Evolutionary conservation across 2,329 filamentous ascomycete genomes (phyloP).

Genomic region (Aureobasidium sp.): DNA sequence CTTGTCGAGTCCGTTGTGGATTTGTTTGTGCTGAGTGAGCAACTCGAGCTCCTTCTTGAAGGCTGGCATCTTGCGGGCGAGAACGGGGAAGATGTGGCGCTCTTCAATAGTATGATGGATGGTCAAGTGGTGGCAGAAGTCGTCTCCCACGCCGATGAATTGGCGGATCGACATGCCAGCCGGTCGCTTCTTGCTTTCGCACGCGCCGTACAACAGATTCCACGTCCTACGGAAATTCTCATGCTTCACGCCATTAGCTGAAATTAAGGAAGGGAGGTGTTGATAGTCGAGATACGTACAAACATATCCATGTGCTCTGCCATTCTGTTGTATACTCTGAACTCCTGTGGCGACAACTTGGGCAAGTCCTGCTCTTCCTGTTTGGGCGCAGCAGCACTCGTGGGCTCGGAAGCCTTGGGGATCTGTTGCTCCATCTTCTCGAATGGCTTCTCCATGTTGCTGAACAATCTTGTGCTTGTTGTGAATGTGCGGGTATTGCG

Average conservation of each 20-base stretch:
- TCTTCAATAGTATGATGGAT: constrained; percentile 81
- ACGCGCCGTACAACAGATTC: constrained; percentile 62
- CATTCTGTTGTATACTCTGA: constrained; percentile 61
- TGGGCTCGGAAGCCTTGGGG: constrained; percentile 16
- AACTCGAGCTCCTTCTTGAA: constrained; percentile 60
- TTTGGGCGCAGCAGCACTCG: constrained; percentile 16
- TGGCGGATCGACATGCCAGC: constrained; percentile 56
- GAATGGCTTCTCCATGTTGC: constrained; percentile 18
- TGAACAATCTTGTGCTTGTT: neutral
- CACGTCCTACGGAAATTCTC: constrained; percentile 67
- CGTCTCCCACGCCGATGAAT: constrained; percentile 60
- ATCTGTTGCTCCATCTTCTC: constrained; percentile 21
- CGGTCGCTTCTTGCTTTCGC: constrained; percentile 50
- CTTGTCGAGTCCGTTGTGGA: constrained; percentile 52
- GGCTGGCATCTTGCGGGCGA: constrained; percentile 70
- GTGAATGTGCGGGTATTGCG: neutral
- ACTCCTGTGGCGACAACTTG: constrained; percentile 58
- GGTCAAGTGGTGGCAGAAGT: constrained; percentile 62
- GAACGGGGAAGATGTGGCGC: constrained; percentile 65
- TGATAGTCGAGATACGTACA: constrained; percentile 37
- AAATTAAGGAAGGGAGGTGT: neutral
- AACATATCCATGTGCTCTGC: constrained; percentile 69
- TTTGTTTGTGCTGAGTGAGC: constrained; percentile 65
- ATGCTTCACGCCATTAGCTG: constrained; percentile 29
- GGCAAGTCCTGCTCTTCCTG: constrained; percentile 40